Conservation (phyloP, 306 rosid genomes). For the Glycine soja region DNA sequence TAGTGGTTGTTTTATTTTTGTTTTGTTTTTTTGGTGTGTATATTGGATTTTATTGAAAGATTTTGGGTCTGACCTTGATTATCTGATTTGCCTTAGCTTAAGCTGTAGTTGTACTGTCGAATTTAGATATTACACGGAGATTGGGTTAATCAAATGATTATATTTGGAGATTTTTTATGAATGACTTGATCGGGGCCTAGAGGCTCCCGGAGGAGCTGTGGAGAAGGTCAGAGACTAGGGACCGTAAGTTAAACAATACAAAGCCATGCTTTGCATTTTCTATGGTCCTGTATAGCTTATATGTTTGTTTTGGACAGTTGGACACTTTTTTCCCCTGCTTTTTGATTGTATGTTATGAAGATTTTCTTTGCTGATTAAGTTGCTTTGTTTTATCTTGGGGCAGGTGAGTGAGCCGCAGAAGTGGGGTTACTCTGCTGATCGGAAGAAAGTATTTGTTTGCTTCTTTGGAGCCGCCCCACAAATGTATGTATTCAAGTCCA, state of each 20-base stretch:
- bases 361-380: slow-evolving; percentile 45
- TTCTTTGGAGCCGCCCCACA: slow-evolving; percentile 91
- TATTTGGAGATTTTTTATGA: slow-evolving; percentile 10
- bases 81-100: not conserved
- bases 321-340: not conserved
- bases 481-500: slow-evolving; percentile 68
- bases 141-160: slow-evolving; percentile 21
- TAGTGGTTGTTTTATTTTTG: not conserved
- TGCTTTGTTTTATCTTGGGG: slow-evolving; percentile 43
- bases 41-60: not conserved
- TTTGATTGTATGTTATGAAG: slow-evolving; percentile 7
- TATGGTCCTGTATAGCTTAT: not conserved
- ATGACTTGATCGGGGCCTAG: not conserved
- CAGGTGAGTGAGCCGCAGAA: slow-evolving; percentile 93
- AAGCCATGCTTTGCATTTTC: not conserved
- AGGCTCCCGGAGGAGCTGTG: not conserved
- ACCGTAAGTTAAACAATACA: not conserved
- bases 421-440: slow-evolving; percentile 88
- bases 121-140: not conserved
- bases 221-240: slow-evolving; percentile 20
- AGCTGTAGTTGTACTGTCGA: not conserved
- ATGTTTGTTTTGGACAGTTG: not conserved
- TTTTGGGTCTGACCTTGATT: slow-evolving; percentile 31
- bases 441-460: slow-evolving; percentile 89
- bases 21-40: not conserved